These are phyloP conservation scores for Diddensiella caesifluorescens DNA, from an alignment of 805 yeast species.

Conservation along the genomic window DNA sequence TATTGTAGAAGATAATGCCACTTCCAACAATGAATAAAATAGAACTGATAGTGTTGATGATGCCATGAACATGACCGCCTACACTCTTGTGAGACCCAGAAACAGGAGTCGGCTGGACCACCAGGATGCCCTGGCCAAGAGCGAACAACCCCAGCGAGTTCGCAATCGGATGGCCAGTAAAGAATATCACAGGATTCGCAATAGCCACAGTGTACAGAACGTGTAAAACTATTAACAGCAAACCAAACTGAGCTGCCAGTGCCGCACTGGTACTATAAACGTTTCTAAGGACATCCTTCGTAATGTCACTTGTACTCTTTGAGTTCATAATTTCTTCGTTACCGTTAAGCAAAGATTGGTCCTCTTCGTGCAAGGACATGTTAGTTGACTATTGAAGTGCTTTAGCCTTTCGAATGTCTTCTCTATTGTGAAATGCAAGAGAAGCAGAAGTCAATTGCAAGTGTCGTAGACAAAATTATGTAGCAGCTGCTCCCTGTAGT, in stretches of 20 bases:
- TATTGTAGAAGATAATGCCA: slow-evolving; percentile 25
- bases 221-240: slow-evolving; percentile 8
- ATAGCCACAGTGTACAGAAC: slow-evolving; percentile 12
- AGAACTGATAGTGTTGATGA: slow-evolving; percentile 20
- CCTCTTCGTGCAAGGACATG: too few relatives aligned
- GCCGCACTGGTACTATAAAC: slow-evolving; percentile 29
- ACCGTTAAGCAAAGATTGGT: too few relatives aligned
- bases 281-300: slow-evolving; percentile 25
- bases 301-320: slow-evolving; percentile 39
- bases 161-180: slow-evolving; percentile 27
- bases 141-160: slow-evolving; percentile 24
- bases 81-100: slow-evolving; percentile 22
- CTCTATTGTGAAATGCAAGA: too few relatives aligned
- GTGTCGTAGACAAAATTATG: too few relatives aligned
- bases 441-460: too few relatives aligned
- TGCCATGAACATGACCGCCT: slow-evolving; percentile 27
- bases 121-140: slow-evolving; percentile 25
- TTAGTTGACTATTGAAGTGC: too few relatives aligned
- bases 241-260: slow-evolving; percentile 32
- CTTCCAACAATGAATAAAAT: slow-evolving; percentile 19
- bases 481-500: too few relatives aligned
- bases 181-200: slow-evolving; percentile 18
- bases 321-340: too few relatives aligned
- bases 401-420: too few relatives aligned
- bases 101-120: slow-evolving; percentile 25